phyloP scores from a whole-genome alignment of 257 asterid species.

The Mitragyna speciosa region DNA sequence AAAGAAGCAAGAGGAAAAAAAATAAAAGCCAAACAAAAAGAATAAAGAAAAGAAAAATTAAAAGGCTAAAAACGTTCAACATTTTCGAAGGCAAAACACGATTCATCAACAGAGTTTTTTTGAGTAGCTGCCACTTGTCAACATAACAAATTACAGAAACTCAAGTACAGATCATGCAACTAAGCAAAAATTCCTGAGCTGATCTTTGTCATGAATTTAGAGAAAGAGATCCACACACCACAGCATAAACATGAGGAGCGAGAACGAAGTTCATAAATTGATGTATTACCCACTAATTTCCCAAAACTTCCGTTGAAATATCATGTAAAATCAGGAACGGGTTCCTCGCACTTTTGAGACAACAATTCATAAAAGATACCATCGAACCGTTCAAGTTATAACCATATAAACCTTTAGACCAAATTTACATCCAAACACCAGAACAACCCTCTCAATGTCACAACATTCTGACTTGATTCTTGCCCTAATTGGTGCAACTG shows the following conservation, averaged over 20 bases:
- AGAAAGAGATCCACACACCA: too few relatives aligned
- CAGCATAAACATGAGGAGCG: background rate
- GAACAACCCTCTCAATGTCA: background rate
- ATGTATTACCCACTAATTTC: background rate
- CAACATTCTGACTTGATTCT: background rate
- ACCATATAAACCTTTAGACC: background rate
- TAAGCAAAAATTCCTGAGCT: too few relatives aligned
- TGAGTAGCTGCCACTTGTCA: too few relatives aligned
- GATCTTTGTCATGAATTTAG: too few relatives aligned
- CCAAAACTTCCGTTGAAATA: background rate
- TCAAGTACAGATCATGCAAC: too few relatives aligned
- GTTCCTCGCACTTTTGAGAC: slow-evolving; percentile 1
- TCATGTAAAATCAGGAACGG: background rate
- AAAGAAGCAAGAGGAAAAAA: too few relatives aligned
- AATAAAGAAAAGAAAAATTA: too few relatives aligned
- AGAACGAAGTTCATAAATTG: background rate
- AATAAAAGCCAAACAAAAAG: too few relatives aligned
- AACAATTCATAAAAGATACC: background rate
- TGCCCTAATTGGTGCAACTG: background rate
- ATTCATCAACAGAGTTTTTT: too few relatives aligned
- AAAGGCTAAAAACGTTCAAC: too few relatives aligned
- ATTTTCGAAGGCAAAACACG: too few relatives aligned
- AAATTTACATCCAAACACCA: slow-evolving; percentile 7
- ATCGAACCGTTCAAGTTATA: background rate
- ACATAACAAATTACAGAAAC: too few relatives aligned